Percentiles rank a stretch among this genome's conserved stretches.
Evolutionary conservation across 2,329 filamentous ascomycete genomes (phyloP).

Genomic region (Scedosporium boydii): DNA sequence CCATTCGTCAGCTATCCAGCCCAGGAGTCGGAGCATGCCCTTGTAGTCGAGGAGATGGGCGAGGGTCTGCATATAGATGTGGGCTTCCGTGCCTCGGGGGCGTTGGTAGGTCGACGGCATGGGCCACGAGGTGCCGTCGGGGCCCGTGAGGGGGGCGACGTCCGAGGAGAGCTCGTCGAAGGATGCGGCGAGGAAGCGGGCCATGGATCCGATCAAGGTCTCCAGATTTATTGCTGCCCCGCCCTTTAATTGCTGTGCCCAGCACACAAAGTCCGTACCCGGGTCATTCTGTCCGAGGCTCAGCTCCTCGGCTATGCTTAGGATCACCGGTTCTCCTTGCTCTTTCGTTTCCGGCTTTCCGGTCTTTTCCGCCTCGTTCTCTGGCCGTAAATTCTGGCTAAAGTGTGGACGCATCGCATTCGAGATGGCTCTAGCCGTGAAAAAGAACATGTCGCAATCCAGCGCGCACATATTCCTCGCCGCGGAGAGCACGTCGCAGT

Average conservation of each 20-base stretch:
- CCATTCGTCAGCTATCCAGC: slow-evolving; percentile 49
- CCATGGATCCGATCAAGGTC: not conserved
- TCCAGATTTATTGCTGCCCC: not conserved
- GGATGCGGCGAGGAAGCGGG: not conserved
- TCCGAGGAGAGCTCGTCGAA: not conserved
- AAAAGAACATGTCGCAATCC: slow-evolving; percentile 4
- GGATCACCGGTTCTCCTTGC: not conserved
- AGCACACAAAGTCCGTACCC: not conserved
- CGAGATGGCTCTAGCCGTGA: not conserved
- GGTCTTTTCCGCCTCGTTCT: not conserved
- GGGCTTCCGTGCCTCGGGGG: not conserved
- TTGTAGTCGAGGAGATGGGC: slow-evolving; percentile 35
- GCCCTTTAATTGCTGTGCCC: not conserved
- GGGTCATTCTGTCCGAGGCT: not conserved
- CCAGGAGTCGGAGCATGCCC: slow-evolving; percentile 45
- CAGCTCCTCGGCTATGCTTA: not conserved
- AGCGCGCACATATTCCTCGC: not conserved
- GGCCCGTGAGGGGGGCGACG: not conserved
- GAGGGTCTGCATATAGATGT: slow-evolving; percentile 6
- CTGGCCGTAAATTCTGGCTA: not conserved
- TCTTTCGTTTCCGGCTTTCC: not conserved
- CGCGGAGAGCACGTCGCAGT: not conserved
- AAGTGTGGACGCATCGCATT: not conserved
- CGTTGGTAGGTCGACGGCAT: not conserved
- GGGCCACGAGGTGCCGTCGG: not conserved